phyloP scores from a whole-genome alignment of 148 eudicot species.

The Silene latifolia region DNA sequence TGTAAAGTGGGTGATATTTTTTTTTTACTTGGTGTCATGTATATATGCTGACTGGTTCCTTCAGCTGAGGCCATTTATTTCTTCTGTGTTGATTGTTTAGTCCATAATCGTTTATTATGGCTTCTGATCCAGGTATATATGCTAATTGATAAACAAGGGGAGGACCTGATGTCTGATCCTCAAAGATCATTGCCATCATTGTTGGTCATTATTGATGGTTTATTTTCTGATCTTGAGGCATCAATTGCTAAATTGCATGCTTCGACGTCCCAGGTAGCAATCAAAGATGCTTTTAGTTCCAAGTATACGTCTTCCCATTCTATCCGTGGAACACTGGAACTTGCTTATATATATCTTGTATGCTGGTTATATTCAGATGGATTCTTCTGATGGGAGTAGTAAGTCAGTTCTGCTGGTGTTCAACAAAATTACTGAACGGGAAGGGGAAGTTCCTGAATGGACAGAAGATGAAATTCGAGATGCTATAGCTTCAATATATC shows the following conservation, averaged over 20 bases:
- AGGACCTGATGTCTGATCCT: constrained; percentile 64
- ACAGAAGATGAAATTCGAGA: constrained; percentile 68
- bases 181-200: constrained; percentile 60
- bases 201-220: constrained; percentile 47
- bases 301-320: not conserved
- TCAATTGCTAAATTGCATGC: constrained; percentile 66
- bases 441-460: constrained; percentile 66
- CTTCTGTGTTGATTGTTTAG: not conserved
- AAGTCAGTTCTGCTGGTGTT: constrained; percentile 45
- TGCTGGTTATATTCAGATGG: constrained; percentile 41
- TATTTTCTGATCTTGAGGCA: constrained; percentile 72
- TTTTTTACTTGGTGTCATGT: not conserved
- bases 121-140: constrained; percentile 56
- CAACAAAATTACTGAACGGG: constrained; percentile 61
- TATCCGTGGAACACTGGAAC: not conserved
- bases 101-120: not conserved
- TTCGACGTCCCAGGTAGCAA: constrained; percentile 46
- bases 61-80: not conserved
- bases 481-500: constrained; percentile 59
- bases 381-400: constrained; percentile 53
- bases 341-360: not conserved
- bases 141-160: constrained; percentile 71
- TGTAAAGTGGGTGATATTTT: not conserved
- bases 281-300: not conserved
- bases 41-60: too few species aligned